Base-by-base conservation (phyloP, 225 moss, liverwort and hornwort genomes). In the Antitrichia curtipendula region DNA sequence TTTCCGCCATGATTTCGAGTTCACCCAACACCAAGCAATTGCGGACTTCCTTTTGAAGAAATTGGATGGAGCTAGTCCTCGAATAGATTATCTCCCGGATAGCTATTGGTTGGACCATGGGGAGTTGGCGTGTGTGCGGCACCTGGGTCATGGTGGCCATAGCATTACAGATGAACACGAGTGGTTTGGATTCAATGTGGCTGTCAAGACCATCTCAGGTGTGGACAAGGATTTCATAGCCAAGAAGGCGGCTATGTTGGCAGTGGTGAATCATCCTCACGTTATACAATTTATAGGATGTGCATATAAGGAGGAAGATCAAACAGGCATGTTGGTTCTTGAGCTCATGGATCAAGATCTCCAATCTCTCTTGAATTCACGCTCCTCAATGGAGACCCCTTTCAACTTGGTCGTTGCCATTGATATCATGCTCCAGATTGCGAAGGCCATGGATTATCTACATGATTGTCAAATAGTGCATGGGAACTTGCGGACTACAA, bases 271-370 rank as follows among this genome's bases (percentile, higher is more conserved):
- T 45, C 91, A 93, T 82, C 92, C 91, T 45, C 89, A 91, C 61
- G 81, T 93, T 65, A 40, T 91, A 53, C 86, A 91, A 28, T 80
- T 93, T 86, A 91, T 93, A 71, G 92, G 92, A 61, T 93, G 92
- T 85, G 92, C 88, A 34, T 91, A 89, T 78, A 93, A 65, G 47
- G 92, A 91, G 53, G 89, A 91, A 53, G 91, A 91, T 58, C 84
- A 50, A 82, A 73, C 82, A 53, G 89, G 92, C 56, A 89, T 93
- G 90, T 38, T 89, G 40, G 85, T 92, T 40, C 29, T 90, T 16
- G 92, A 92, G 87, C 92, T 92, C 23, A 93, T 93, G 91, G 92
- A 90, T 41, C 89, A 89, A 68, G 89, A 92, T 80, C 90, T 92
- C 49, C 85, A 69, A 41, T 90, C 87, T 49, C 89, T 92, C 13